phyloP scores from a whole-genome alignment of 2,329 filamentous ascomycete species.

The Ambrosiella xylebori region DNA sequence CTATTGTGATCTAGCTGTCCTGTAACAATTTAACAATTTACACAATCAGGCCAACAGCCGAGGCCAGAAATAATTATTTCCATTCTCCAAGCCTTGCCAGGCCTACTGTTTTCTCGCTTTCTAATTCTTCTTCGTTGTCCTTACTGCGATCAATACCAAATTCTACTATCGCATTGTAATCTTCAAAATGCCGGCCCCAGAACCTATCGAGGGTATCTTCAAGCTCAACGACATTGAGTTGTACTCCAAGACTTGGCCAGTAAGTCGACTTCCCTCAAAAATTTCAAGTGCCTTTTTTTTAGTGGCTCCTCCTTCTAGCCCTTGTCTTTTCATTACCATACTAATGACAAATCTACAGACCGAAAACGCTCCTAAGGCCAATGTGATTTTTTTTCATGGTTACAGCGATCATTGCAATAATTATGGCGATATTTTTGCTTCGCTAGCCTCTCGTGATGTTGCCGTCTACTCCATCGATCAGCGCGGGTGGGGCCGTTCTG shows the following conservation, averaged over 20 bases:
- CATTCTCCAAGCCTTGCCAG: not conserved
- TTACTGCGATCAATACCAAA: not conserved
- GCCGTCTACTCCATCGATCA: conserved; percentile 68
- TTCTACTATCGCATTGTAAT: not conserved
- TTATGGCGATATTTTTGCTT: conserved; percentile 58
- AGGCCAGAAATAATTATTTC: not conserved
- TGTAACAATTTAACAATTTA: not conserved
- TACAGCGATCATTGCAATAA: conserved; percentile 74
- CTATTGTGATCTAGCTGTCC: not conserved
- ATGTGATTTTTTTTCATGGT: conserved; percentile 70
- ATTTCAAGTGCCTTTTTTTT: not conserved
- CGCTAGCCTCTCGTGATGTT: conserved; percentile 53
- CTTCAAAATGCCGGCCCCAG: conserved; percentile 15
- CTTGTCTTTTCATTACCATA: not conserved
- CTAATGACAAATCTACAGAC: conserved; percentile 25
- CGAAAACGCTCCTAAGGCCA: conserved; percentile 41
- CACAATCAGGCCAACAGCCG: not conserved
- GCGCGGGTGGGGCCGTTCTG: conserved; percentile 71
- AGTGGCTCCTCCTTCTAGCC: not conserved
- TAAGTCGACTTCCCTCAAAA: conserved; percentile 22
- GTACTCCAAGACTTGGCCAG: conserved; percentile 42
- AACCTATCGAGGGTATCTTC: conserved; percentile 31
- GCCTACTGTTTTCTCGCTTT: not conserved
- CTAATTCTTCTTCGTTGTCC: not conserved
- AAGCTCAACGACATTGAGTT: conserved; percentile 28